Conservation (phyloP, 2,329 filamentous ascomycete genomes). For the Lachnellula arida region DNA sequence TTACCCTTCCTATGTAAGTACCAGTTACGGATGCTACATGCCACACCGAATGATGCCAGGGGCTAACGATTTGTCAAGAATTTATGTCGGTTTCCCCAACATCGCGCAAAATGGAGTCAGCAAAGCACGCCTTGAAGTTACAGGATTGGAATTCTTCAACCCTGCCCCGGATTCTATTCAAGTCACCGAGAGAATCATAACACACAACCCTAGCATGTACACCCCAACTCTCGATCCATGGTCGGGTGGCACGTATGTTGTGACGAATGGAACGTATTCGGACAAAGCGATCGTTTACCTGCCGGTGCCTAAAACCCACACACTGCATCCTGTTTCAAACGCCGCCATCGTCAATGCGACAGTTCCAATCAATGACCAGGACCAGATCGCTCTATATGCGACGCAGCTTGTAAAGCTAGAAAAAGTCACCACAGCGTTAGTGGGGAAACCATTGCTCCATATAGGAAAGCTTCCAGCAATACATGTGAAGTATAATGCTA, state of each 20-base stretch:
- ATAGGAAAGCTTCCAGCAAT: slow-evolving; percentile 45
- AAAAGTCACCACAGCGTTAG: slow-evolving; percentile 44
- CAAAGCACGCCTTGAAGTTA: slow-evolving; percentile 45
- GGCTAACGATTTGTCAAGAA: slow-evolving; percentile 31
- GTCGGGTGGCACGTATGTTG: slow-evolving; percentile 45
- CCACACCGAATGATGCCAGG: background rate
- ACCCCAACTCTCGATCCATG: slow-evolving; percentile 52
- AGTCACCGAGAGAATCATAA: slow-evolving; percentile 43
- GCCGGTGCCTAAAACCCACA: slow-evolving; percentile 30
- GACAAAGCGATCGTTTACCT: slow-evolving; percentile 25
- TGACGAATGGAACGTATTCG: slow-evolving; percentile 31
- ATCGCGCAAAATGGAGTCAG: slow-evolving; percentile 52
- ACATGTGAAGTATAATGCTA: slow-evolving; percentile 50
- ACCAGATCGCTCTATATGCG: slow-evolving; percentile 46
- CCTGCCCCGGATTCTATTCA: slow-evolving; percentile 45
- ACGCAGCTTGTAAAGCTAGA: slow-evolving; percentile 45
- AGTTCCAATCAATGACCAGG: slow-evolving; percentile 38
- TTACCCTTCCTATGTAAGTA: slow-evolving; percentile 52
- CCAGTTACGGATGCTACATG: background rate
- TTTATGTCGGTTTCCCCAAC: slow-evolving; percentile 55
- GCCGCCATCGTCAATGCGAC: slow-evolving; percentile 43
- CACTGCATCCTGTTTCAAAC: slow-evolving; percentile 29
- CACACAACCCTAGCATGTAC: slow-evolving; percentile 44
- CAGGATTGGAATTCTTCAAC: slow-evolving; percentile 44
- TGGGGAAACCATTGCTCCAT: slow-evolving; percentile 48